These are phyloP conservation scores for Talaromyces wortmannii DNA, from an alignment of 495 filamentous ascomycete genomes.

Conservation along the genomic window DNA sequence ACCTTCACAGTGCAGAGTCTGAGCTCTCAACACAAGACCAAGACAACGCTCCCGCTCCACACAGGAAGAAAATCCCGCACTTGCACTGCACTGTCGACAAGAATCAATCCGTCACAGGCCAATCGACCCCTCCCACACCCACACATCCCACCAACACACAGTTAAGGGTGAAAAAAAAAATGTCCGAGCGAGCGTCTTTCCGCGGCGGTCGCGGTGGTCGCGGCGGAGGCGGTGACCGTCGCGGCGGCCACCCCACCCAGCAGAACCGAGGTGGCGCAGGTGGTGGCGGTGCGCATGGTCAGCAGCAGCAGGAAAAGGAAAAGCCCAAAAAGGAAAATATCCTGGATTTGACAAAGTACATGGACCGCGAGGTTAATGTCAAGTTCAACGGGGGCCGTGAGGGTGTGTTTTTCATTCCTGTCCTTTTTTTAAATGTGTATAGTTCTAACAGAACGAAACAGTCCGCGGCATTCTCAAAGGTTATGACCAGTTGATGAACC, in stretches of 20 bases:
- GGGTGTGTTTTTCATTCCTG: slow-evolving; percentile 44
- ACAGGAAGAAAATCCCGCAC: too few relatives aligned
- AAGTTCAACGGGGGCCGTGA: slow-evolving; percentile 96
- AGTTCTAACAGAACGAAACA: slow-evolving; percentile 22
- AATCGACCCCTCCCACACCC: too few relatives aligned
- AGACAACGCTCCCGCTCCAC: too few relatives aligned
- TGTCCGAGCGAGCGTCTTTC: slow-evolving; percentile 66
- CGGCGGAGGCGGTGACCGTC: slow-evolving; percentile 32
- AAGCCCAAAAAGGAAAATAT: slow-evolving; percentile 98
- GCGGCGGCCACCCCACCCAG: slow-evolving; percentile 26
- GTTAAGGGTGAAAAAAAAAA: too few relatives aligned
- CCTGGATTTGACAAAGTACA: slow-evolving; percentile 87
- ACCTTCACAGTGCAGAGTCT: too few relatives aligned
- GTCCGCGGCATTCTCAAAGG: slow-evolving; percentile 87
- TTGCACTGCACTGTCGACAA: too few relatives aligned
- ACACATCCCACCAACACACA: too few relatives aligned
- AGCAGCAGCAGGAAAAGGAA: slow-evolving; percentile 58
- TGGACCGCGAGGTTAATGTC: slow-evolving; percentile 89
- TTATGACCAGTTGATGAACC: slow-evolving; percentile 94
- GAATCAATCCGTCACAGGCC: too few relatives aligned
- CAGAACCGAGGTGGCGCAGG: slow-evolving; percentile 41
- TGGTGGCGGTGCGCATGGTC: slow-evolving; percentile 25
- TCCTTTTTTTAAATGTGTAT: neutral
- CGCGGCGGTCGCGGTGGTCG: slow-evolving; percentile 44
- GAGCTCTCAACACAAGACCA: too few relatives aligned